Conservation (phyloP, 208 protist species). For the Leishmania aethiopica region DNA sequence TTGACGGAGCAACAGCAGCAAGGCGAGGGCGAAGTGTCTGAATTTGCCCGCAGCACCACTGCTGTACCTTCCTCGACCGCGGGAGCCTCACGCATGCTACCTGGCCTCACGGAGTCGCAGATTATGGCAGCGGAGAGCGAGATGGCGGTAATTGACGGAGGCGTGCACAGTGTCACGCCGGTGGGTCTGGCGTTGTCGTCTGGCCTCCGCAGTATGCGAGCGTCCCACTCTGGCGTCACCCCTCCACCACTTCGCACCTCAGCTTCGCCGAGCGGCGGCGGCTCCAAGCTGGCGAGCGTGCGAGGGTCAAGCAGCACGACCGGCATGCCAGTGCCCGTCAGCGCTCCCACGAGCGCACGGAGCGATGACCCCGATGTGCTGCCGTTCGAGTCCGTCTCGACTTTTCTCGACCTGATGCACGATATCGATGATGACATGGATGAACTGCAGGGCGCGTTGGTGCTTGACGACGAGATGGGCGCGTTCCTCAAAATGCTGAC, state of each 20-base stretch:
- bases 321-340: neutral
- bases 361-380: slow-evolving; percentile 32
- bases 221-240: neutral
- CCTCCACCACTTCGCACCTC: neutral
- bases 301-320: neutral
- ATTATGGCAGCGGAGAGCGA: slow-evolving; percentile 65
- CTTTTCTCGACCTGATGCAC: slow-evolving; percentile 50
- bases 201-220: neutral
- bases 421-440: slow-evolving; percentile 57
- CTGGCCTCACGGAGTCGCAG: slow-evolving; percentile 44
- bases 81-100: slow-evolving; percentile 1
- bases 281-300: neutral
- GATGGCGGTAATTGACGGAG: slow-evolving; percentile 31
- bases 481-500: slow-evolving; percentile 88
- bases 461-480: slow-evolving; percentile 84
- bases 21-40: neutral
- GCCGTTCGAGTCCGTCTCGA: slow-evolving; percentile 66
- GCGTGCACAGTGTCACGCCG: neutral
- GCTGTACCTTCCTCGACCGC: neutral
- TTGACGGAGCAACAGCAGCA: slow-evolving; percentile 14
- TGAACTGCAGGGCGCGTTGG: slow-evolving; percentile 59
- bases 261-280: neutral
- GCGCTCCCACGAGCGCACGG: slow-evolving; percentile 13
- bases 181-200: neutral
- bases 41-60: neutral